Conservation (phyloP, 163 green algal genomes). For the Volvox carteri region DNA sequence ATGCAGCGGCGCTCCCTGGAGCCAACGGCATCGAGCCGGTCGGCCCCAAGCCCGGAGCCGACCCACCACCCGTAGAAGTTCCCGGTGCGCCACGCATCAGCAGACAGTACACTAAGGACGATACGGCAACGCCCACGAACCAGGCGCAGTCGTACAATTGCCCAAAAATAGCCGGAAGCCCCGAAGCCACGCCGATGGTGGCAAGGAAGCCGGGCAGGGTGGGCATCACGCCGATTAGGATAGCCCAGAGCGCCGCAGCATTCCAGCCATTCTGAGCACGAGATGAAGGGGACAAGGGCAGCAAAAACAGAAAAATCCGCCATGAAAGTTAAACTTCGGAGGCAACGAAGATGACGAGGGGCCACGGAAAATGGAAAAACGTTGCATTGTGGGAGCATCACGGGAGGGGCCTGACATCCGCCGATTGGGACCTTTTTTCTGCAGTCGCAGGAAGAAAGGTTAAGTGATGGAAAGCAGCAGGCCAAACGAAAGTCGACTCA, state of each 20-base stretch:
- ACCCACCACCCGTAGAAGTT: background rate
- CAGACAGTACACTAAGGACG: slow-evolving; percentile 58
- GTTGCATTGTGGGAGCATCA: too few relatives aligned
- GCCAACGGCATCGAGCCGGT: too few relatives aligned
- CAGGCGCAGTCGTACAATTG: slow-evolving; percentile 66
- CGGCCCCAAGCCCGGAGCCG: background rate
- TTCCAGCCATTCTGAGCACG: slow-evolving; percentile 73
- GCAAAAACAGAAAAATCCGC: too few relatives aligned
- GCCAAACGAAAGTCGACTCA: too few relatives aligned
- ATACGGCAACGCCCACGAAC: slow-evolving; percentile 73
- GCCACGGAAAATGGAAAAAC: too few relatives aligned
- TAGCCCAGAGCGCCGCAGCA: slow-evolving; percentile 65
- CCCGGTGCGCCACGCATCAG: slow-evolving; percentile 62
- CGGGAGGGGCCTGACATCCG: too few relatives aligned
- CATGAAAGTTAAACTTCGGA: too few relatives aligned
- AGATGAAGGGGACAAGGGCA: background rate
- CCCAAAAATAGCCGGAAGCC: slow-evolving; percentile 42
- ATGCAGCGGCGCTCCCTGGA: background rate
- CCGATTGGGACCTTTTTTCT: too few relatives aligned
- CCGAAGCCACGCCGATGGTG: slow-evolving; percentile 33
- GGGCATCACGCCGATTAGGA: slow-evolving; percentile 65
- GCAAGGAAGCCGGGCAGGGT: slow-evolving; percentile 49
- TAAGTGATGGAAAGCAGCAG: too few relatives aligned
- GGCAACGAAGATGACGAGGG: too few relatives aligned
- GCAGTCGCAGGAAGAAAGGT: too few relatives aligned